These are phyloP conservation scores for Ceratocystis destructans DNA, from an alignment of 2,329 filamentous ascomycete genomes.

Conservation along the genomic window DNA sequence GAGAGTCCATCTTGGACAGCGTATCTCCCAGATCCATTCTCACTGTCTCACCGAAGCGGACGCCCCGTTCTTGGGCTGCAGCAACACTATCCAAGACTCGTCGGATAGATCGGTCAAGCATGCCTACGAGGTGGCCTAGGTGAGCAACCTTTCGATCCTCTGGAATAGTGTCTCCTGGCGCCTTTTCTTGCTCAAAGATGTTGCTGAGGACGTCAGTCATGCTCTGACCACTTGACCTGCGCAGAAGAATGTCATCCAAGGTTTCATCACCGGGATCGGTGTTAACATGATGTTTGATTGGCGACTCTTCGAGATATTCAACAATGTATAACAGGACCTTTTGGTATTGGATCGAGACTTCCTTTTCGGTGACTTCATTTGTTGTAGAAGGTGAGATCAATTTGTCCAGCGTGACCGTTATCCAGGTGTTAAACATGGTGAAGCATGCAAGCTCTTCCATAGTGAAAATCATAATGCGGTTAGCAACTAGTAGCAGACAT, in stretches of 20 bases:
- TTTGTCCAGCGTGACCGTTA: slow-evolving; percentile 69
- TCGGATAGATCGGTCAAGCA: slow-evolving; percentile 44
- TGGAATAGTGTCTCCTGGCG: slow-evolving; percentile 33
- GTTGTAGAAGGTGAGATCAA: slow-evolving; percentile 49
- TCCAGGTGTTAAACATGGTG: slow-evolving; percentile 64
- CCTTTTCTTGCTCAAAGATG: slow-evolving; percentile 28
- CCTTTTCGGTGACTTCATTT: slow-evolving; percentile 64
- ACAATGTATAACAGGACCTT: slow-evolving; percentile 68
- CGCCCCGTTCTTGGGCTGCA: slow-evolving; percentile 52
- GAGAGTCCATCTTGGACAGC: slow-evolving; percentile 42
- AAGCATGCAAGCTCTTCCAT: slow-evolving; percentile 71
- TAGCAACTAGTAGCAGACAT: slow-evolving; percentile 59
- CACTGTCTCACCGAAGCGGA: slow-evolving; percentile 48
- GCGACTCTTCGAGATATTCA: slow-evolving; percentile 51
- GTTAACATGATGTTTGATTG: slow-evolving; percentile 47
- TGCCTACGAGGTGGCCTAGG: slow-evolving; percentile 49
- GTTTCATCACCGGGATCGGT: slow-evolving; percentile 23
- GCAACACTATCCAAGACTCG: slow-evolving; percentile 54
- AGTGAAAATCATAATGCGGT: slow-evolving; percentile 56
- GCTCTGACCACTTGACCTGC: slow-evolving; percentile 25
- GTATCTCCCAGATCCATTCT: slow-evolving; percentile 33
- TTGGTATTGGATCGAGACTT: slow-evolving; percentile 58
- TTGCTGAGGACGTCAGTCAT: slow-evolving; percentile 6
- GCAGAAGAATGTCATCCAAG: slow-evolving; percentile 28
- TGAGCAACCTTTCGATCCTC: slow-evolving; percentile 38